Evolutionary conservation across 2,329 filamentous ascomycete species (phyloP).

Genomic region (Neurospora sp.): DNA sequence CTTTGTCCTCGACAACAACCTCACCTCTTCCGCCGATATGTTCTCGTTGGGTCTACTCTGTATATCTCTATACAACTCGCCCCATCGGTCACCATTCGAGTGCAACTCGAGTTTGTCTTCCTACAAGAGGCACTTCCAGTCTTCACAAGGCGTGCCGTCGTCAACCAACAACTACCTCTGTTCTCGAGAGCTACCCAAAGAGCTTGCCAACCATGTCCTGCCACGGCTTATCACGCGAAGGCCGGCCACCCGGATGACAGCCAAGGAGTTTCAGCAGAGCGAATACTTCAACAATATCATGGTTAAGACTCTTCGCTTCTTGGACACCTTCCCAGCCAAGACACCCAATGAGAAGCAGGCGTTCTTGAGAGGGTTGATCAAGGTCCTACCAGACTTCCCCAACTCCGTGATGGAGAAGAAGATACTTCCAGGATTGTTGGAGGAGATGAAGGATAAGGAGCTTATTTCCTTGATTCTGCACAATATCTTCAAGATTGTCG

Average conservation of each 20-base stretch:
- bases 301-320: conserved; percentile 89
- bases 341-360: conserved; percentile 82
- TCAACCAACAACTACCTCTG: conserved; percentile 76
- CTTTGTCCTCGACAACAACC: conserved; percentile 83
- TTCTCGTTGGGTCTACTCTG: conserved; percentile 88
- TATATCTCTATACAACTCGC: conserved; percentile 87
- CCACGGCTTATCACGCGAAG: conserved; percentile 79
- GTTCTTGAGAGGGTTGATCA: conserved; percentile 80
- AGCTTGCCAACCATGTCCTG: conserved; percentile 65
- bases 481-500: conserved; percentile 85
- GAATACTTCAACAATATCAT: conserved; percentile 96
- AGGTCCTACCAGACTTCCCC: conserved; percentile 85
- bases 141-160: conserved; percentile 68
- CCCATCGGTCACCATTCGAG: conserved; percentile 78
- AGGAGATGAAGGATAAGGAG: conserved; percentile 89
- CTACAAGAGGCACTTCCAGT: conserved; percentile 76
- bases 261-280: conserved; percentile 86
- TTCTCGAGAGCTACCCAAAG: conserved; percentile 67
- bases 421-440: conserved; percentile 74
- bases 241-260: conserved; percentile 78
- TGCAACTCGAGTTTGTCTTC: conserved; percentile 69
- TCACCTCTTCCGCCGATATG: conserved; percentile 78
- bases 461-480: conserved; percentile 76
- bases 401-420: conserved; percentile 93
- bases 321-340: conserved; percentile 86